Conservation (phyloP, 805 yeast genomes). For the Pichia rugopelliculosa region DNA sequence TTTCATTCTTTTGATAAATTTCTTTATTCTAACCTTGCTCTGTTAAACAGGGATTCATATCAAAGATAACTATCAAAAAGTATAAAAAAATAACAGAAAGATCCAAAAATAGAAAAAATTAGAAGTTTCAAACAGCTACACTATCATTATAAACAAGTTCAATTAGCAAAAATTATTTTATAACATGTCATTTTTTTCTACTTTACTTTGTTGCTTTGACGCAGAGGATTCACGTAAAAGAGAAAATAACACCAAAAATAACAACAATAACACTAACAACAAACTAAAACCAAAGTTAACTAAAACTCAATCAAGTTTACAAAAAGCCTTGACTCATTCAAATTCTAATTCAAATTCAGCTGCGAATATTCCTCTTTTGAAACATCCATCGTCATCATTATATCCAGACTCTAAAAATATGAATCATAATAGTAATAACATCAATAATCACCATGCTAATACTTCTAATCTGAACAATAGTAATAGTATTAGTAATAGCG, state of each 20-base stretch:
- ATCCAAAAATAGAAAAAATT: not conserved
- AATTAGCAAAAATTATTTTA: not conserved
- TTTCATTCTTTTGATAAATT: not conserved
- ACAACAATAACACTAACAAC: not conserved
- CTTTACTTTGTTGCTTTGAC: constrained; percentile 31
- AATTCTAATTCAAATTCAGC: not conserved
- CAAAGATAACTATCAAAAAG: too few relatives aligned
- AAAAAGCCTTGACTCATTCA: constrained; percentile 26
- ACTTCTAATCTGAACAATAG: too few relatives aligned
- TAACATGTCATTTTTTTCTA: constrained; percentile 29
- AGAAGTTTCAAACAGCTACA: not conserved
- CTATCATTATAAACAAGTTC: not conserved
- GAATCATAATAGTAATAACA: not conserved
- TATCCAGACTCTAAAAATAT: not conserved
- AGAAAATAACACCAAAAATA: constrained; percentile 13
- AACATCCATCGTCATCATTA: not conserved
- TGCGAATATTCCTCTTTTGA: not conserved
- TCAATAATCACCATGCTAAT: not conserved
- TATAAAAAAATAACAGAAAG: too few relatives aligned
- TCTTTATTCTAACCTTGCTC: not conserved
- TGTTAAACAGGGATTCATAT: not conserved
- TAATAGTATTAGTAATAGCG: not conserved
- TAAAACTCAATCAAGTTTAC: constrained; percentile 29
- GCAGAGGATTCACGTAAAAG: constrained; percentile 24
- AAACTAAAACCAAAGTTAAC: constrained; percentile 18